Evolutionary conservation across 1,284 basidiomycete genomes (phyloP), one percentile per base, ranked within the genome.

Genomic region (Abortiporus biennis): DNA sequence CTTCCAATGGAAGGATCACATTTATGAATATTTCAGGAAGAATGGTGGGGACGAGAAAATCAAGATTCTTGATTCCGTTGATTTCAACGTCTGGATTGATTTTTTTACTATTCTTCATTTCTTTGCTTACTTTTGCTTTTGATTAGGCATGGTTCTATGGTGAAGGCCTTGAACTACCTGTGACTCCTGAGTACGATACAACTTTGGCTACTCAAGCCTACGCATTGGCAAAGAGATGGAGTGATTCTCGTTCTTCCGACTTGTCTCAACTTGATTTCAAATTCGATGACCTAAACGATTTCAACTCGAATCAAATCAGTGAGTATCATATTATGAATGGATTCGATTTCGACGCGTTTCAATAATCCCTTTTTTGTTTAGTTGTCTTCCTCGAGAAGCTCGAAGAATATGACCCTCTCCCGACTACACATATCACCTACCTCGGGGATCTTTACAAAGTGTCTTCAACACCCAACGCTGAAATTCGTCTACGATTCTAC

Each of bases 111-210:
- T 37, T 15, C 13, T 16, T 31, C n/a, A n/a, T 19, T 16, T 15
- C 36, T 11, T 19, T 20, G 20, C 22, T 43, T 35, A 37, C 16
- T 8, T 16, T 34, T 32, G 22, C 33, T 19, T 37, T 36, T 37
- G 23, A 41, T n/a, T 53, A 91, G 76, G 82, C 76, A 32, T 97
- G 93, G 93, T 68, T 96, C 34, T 78, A 87, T 54, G 93, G 93
- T 31, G 83, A 87, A 58, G 92, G 92, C 1, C 50, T 72, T 6
- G 69, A 81, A 47, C 74, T 96, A 13, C 92, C 91, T 0, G 88
- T 85, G 1, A 68, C 86, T 55, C 75, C 92, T 65, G 71, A 85
- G 52, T 97, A 95, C 54, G 92, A 97, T 56, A 74, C 76, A 23
- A 78, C 84, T 0, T 72, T 97, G 15, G 91, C 92, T 0, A 70